Conservation (phyloP, 768 basidiomycete species). For the Glaciozyma martinii region DNA sequence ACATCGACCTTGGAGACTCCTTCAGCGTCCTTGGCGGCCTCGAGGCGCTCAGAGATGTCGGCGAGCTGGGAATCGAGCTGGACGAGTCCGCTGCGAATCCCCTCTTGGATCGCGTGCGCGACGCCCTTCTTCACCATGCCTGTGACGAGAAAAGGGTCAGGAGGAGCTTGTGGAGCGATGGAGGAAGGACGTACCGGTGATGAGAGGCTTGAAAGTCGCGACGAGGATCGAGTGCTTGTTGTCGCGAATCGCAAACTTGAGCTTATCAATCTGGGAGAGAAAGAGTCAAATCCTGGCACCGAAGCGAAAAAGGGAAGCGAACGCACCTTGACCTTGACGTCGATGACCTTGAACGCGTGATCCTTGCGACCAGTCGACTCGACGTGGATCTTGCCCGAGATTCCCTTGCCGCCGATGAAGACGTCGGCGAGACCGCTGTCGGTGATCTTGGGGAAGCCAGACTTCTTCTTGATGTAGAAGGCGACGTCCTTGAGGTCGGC, state of each 20-base stretch:
- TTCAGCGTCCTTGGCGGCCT: conserved; percentile 49
- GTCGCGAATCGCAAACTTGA: conserved; percentile 86
- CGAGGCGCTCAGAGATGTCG: conserved; percentile 70
- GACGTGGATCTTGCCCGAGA: conserved; percentile 50
- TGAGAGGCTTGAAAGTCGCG: conserved; percentile 61
- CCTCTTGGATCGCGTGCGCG: conserved; percentile 54
- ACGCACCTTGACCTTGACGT: conserved; percentile 49
- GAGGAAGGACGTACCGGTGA: background rate
- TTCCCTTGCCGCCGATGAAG: conserved; percentile 56
- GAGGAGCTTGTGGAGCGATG: too few species aligned
- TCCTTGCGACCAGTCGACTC: conserved; percentile 40
- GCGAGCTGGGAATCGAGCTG: conserved; percentile 84
- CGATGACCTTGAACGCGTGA: conserved; percentile 41
- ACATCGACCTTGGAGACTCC: conserved; percentile 47
- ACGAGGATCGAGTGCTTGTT: conserved; percentile 82
- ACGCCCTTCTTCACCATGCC: conserved; percentile 72
- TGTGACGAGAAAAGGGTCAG: conserved; percentile 50
- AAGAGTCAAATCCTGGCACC: conserved; percentile 40
- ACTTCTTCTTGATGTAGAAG: conserved; percentile 46
- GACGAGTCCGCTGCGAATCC: conserved; percentile 69
- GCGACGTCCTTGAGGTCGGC: conserved; percentile 88
- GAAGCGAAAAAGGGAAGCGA: background rate
- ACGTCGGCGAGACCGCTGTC: conserved; percentile 83
- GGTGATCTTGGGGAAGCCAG: conserved; percentile 49
- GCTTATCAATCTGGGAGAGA: conserved; percentile 68